phyloP scores from a whole-genome alignment of 345 rosid genomes.

The Conringia planisiliqua region DNA sequence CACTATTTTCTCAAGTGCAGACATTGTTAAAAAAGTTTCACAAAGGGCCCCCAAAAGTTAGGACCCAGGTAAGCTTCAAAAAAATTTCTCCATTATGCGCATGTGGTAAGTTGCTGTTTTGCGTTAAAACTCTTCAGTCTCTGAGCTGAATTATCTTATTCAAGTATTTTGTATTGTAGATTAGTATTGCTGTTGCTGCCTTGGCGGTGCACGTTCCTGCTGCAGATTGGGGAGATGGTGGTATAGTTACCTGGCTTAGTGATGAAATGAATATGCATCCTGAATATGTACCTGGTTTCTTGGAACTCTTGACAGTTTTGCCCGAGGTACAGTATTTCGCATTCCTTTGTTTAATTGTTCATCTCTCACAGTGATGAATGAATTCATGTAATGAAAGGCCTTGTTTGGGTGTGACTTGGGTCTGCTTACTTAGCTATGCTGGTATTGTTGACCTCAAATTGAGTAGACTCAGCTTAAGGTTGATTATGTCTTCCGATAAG shows the following conservation, averaged over 20 bases:
- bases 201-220: constrained; percentile 98
- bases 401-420: constrained; percentile 9
- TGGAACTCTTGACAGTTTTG: constrained; percentile 91
- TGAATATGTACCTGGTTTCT: constrained; percentile 89
- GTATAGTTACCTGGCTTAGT: constrained; percentile 86
- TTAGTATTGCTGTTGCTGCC: constrained; percentile 98
- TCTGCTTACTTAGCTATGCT: constrained; percentile 11
- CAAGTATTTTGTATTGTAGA: constrained; percentile 52
- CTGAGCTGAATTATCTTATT: constrained; percentile 6
- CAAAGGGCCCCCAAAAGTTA: constrained; percentile 93
- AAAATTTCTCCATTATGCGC: background rate
- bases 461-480: constrained; percentile 9
- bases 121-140: background rate
- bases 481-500: background rate
- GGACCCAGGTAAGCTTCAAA: constrained; percentile 77
- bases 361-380: background rate
- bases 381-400: constrained; percentile 11
- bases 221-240: constrained; percentile 95
- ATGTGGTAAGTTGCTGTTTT: background rate
- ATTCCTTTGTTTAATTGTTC: constrained; percentile 2
- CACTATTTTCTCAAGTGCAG: constrained; percentile 47
- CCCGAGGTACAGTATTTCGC: constrained; percentile 70
- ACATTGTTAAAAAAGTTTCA: constrained; percentile 87
- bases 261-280: constrained; percentile 95
- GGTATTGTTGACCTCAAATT: constrained; percentile 1